phyloP scores from a whole-genome alignment of 768 basidiomycete species.

The Kockovaella imperatae region DNA sequence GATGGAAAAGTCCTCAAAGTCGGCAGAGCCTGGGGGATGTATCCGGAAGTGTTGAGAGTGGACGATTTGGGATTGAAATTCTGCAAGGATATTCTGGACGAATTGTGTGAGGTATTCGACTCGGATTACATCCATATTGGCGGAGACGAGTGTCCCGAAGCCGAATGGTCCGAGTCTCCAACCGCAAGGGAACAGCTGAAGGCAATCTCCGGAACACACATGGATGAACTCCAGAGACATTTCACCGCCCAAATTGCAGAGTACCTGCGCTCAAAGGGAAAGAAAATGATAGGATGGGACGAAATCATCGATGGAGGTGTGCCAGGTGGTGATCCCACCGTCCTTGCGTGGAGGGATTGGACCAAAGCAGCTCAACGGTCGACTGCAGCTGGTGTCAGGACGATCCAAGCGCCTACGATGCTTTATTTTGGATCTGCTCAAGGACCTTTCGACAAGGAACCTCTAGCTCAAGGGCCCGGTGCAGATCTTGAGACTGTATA shows the following conservation, averaged over 20 bases:
- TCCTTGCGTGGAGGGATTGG: not conserved
- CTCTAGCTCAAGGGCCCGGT: not conserved
- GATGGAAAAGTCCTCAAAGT: not conserved
- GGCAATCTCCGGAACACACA: not conserved
- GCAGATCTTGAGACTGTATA: not conserved
- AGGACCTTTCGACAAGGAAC: not conserved
- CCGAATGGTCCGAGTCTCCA: not conserved
- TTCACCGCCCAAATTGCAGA: not conserved
- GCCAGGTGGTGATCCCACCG: not conserved
- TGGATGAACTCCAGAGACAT: not conserved
- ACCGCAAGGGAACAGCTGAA: not conserved
- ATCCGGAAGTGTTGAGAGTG: not conserved
- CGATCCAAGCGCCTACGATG: not conserved
- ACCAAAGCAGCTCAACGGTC: not conserved
- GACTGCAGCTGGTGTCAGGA: not conserved
- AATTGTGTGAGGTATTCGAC: not conserved
- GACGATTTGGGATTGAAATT: not conserved
- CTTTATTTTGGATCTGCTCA: not conserved
- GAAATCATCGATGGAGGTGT: constrained; percentile 1
- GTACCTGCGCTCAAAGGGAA: not conserved
- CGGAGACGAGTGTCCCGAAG: not conserved
- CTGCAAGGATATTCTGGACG: not conserved
- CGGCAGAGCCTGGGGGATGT: not conserved
- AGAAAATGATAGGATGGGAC: not conserved
- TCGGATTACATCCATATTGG: constrained; percentile 1